Evolutionary conservation across 495 filamentous ascomycete genomes (phyloP).

Genomic region (Xylaria acuta): DNA sequence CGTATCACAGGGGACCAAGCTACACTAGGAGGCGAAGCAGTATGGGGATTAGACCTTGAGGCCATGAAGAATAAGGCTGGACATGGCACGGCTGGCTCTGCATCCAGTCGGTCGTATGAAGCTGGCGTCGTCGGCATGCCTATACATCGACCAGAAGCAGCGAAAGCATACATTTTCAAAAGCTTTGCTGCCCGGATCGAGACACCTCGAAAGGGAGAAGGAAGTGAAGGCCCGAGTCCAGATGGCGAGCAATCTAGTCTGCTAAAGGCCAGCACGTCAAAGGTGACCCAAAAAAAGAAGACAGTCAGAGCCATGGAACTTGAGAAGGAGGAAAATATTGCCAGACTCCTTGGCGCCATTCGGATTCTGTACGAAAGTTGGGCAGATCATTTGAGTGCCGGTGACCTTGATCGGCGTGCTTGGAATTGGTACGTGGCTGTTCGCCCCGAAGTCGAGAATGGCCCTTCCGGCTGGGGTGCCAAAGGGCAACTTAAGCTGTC

Average conservation of each 20-base stretch:
- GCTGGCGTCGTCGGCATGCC: constrained; percentile 57
- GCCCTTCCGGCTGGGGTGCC: constrained; percentile 79
- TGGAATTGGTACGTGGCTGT: constrained; percentile 84
- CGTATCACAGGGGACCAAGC: constrained; percentile 49
- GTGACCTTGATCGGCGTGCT: constrained; percentile 74
- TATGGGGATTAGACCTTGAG: constrained; percentile 84
- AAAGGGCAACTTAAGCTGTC: constrained; percentile 71
- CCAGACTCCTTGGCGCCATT: constrained; percentile 67
- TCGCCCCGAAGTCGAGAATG: constrained; percentile 73
- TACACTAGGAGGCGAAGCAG: constrained; percentile 54
- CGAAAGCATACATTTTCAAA: constrained; percentile 64
- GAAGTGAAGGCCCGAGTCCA: not conserved
- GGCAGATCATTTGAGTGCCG: constrained; percentile 58
- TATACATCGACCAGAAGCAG: constrained; percentile 70
- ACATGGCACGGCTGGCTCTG: constrained; percentile 31
- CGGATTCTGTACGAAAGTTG: constrained; percentile 75
- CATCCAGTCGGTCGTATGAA: constrained; percentile 38
- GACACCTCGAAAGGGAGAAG: constrained; percentile 1
- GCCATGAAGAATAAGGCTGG: constrained; percentile 53
- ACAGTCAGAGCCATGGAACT: constrained; percentile 50
- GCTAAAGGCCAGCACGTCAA: constrained; percentile 16
- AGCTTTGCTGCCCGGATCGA: constrained; percentile 57
- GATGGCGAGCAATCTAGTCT: constrained; percentile 8
- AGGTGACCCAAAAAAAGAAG: constrained; percentile 45
- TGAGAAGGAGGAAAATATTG: constrained; percentile 71